Evolutionary conservation across 2,329 filamentous ascomycete species (phyloP).

Genomic region (Xylariaceae sp.): DNA sequence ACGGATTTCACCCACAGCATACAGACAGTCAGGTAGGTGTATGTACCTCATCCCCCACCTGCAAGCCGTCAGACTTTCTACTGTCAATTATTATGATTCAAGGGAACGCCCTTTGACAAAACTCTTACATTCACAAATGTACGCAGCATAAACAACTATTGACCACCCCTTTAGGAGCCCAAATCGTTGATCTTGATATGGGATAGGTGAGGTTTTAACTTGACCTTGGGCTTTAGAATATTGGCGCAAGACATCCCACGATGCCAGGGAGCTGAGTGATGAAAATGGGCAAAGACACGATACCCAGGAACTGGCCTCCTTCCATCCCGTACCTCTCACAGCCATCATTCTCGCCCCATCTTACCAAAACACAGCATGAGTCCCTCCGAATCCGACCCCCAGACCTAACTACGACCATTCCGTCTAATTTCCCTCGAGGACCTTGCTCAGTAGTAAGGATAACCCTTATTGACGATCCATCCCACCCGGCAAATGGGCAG

Average conservation of each 20-base stretch:
- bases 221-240: too few relatives aligned
- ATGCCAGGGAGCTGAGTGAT: background rate
- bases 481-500: constrained; percentile 65
- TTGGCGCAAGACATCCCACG: background rate
- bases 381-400: constrained; percentile 45
- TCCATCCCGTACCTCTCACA: constrained; percentile 57
- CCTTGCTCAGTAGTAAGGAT: constrained; percentile 61
- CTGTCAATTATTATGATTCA: too few relatives aligned
- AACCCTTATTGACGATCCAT: constrained; percentile 53
- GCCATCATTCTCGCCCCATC: constrained; percentile 54
- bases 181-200: too few relatives aligned
- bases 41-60: too few relatives aligned
- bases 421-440: constrained; percentile 45
- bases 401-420: constrained; percentile 41
- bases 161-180: too few relatives aligned
- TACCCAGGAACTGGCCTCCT: constrained; percentile 64
- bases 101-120: too few relatives aligned
- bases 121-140: too few relatives aligned
- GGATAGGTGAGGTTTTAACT: too few relatives aligned
- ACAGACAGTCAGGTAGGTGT: too few relatives aligned
- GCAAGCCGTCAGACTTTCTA: too few relatives aligned
- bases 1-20: too few relatives aligned
- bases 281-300: constrained; percentile 36
- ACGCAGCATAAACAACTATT: too few relatives aligned
- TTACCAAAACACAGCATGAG: constrained; percentile 50